These are phyloP conservation scores for Mikania micrantha DNA, from an alignment of 129 eudicot species.

Conservation along the genomic window DNA sequence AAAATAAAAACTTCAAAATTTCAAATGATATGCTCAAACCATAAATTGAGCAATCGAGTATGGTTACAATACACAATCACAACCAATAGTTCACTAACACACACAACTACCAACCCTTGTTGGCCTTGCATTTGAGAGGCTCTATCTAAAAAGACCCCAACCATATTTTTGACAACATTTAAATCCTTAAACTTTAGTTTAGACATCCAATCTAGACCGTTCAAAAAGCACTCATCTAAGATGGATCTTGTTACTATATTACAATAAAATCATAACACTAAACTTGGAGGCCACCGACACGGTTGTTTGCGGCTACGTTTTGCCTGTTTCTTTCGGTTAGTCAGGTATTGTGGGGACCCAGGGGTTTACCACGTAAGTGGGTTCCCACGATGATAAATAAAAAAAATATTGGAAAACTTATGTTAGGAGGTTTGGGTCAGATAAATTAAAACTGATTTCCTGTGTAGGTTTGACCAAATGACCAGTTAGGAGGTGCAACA, in stretches of 20 bases:
- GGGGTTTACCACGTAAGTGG: too few species aligned
- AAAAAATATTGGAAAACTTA: neutral
- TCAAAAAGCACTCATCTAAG: conserved; percentile 10
- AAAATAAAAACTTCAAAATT: neutral
- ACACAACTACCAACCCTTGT: conserved; percentile 21
- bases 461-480: conserved; percentile 51
- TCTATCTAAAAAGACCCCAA: neutral
- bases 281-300: too few species aligned
- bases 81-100: neutral
- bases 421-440: conserved; percentile 16
- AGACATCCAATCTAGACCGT: conserved; percentile 13
- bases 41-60: neutral
- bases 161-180: neutral
- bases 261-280: neutral
- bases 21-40: conserved; percentile 8
- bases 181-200: neutral
- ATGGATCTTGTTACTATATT: conserved; percentile 4
- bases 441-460: conserved; percentile 36
- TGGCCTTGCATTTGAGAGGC: conserved; percentile 3
- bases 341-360: too few species aligned
- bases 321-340: too few species aligned
- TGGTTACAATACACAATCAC: conserved; percentile 1
- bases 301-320: too few species aligned
- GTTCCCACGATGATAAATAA: too few species aligned
- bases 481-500: conserved; percentile 49